phyloP scores from a whole-genome alignment of 2,329 filamentous ascomycete genomes.

The Colletotrichum kahawae region DNA sequence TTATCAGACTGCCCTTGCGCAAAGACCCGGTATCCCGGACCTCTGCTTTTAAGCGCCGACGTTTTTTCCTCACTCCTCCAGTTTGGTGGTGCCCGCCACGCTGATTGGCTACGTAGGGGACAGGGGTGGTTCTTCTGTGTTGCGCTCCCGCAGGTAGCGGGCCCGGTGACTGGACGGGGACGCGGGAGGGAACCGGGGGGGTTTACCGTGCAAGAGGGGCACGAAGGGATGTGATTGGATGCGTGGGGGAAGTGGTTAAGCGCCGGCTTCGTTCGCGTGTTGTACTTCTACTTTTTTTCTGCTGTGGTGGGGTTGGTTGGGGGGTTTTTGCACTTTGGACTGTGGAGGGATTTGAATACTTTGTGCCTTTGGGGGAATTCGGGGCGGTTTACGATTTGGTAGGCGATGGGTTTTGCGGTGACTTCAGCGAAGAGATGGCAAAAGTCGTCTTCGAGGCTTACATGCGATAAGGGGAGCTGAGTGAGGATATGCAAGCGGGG shows the following conservation, averaged over 20 bases:
- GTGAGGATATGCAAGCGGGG: background rate
- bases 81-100: background rate
- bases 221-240: background rate
- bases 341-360: background rate
- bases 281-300: background rate
- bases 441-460: background rate
- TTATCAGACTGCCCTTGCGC: background rate
- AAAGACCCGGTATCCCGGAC: conserved; percentile 25
- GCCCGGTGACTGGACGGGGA: background rate
- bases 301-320: background rate
- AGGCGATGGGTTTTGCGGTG: background rate
- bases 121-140: background rate
- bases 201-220: background rate
- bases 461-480: background rate
- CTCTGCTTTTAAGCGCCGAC: conserved; percentile 4
- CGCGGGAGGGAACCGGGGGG: background rate
- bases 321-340: background rate
- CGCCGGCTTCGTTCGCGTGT: background rate
- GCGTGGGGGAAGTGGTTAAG: background rate
- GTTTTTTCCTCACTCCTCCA: background rate
- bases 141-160: background rate
- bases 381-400: background rate
- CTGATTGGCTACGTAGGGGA: rapidly evolving
- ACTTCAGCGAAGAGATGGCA: background rate
- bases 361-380: background rate